A percentile compares a stretch with the other conserved stretches of the same genome.
Evolutionary conservation across 2,329 filamentous ascomycete species (phyloP).

Genomic region (Talaromyces sp.): DNA sequence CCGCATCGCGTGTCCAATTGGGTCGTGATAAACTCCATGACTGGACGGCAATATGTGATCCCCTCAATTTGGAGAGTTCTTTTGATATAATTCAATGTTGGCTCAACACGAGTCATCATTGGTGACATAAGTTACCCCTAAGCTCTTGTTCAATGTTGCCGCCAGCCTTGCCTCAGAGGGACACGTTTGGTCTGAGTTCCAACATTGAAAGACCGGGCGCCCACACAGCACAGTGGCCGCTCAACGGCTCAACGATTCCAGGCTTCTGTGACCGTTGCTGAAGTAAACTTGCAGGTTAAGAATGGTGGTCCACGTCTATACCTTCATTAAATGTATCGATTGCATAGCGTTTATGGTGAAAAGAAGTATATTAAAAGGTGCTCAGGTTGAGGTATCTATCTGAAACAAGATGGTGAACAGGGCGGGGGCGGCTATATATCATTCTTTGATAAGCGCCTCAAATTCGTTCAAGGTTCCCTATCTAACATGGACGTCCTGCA

Average conservation of each 20-base stretch:
- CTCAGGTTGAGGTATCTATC: neutral
- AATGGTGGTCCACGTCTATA: too few species aligned
- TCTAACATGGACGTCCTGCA: neutral
- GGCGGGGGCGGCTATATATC: neutral
- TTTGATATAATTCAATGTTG: neutral
- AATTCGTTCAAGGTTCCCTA: neutral
- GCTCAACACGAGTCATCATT: neutral
- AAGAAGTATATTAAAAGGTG: neutral
- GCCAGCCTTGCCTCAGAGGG: neutral
- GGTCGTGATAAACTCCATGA: neutral
- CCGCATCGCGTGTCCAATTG: neutral
- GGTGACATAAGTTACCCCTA: neutral
- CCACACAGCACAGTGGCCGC: too few species aligned
- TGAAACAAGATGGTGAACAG: neutral
- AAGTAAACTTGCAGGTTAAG: too few species aligned
- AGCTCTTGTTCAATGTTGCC: neutral
- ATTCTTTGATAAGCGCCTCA: neutral
- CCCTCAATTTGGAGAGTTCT: too few species aligned
- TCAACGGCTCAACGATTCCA: too few species aligned
- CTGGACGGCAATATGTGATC: neutral
- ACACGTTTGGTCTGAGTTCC: too few species aligned
- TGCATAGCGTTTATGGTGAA: neutral
- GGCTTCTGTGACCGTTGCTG: too few species aligned
- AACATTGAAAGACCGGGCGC: too few species aligned
- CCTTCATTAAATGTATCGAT: neutral